phyloP scores from a whole-genome alignment of 768 basidiomycete species.

The Pulveroboletus sp. region DNA sequence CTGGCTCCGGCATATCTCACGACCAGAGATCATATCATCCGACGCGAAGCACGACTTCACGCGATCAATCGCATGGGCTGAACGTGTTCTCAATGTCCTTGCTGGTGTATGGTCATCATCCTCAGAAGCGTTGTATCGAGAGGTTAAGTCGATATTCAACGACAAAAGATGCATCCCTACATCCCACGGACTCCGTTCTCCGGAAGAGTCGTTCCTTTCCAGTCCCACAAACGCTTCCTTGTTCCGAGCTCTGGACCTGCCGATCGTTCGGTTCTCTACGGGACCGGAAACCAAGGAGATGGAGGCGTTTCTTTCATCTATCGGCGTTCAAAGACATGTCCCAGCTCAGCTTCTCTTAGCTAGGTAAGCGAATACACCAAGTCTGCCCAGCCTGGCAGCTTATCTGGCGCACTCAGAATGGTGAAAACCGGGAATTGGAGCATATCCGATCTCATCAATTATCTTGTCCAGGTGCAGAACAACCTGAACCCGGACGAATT shows the following conservation, averaged over 20 bases:
- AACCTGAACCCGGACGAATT: background rate
- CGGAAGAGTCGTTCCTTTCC: background rate
- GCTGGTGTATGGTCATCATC: conserved; percentile 67
- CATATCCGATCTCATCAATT: background rate
- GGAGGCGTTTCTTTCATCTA: background rate
- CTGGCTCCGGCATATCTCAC: conserved; percentile 66
- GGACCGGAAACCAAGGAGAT: background rate
- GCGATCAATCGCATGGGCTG: conserved; percentile 66
- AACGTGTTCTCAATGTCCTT: conserved; percentile 61
- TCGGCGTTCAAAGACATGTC: background rate
- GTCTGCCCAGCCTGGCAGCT: background rate
- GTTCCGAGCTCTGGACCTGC: background rate
- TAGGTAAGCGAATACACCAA: background rate
- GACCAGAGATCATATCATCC: conserved; percentile 37
- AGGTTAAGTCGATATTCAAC: background rate
- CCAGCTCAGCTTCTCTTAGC: background rate
- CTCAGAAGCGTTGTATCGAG: conserved; percentile 20
- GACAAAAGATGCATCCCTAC: background rate
- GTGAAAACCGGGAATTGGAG: conserved; percentile 2
- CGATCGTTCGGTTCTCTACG: background rate
- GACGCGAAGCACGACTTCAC: conserved; percentile 55
- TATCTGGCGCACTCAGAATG: background rate
- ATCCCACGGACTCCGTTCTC: background rate
- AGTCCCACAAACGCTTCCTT: background rate
- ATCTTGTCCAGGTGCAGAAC: conserved; percentile 1